Base-by-base conservation (phyloP, 2,329 filamentous ascomycete genomes). In the Cladosporium halotolerans region DNA sequence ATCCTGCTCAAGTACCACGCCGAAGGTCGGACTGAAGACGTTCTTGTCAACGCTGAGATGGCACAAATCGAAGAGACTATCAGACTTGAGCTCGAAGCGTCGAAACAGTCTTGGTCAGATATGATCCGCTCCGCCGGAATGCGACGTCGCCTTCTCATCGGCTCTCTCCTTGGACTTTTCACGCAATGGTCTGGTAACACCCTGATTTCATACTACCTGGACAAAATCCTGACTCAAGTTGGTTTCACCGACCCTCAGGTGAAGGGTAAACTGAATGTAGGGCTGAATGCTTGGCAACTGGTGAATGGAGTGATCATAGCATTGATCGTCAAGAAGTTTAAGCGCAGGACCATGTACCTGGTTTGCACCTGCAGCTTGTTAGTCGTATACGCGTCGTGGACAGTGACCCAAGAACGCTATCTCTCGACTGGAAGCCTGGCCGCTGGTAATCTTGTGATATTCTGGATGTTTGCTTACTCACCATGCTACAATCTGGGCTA, bases 401-500 rank as follows among this genome's bases (percentile, higher is more conserved):
- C 80, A 0, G 72, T 82, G 36, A 73, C 72, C 9, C 70, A 75
- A 64, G 66, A 76, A 45, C 62, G 66, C 19, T 62, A 64, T 16
- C 63, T 74, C 55, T 69, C 69, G 11, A 66, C 66, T 4, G 52
- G 64, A 6, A 69, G 68, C 23, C 59, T 61, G 13, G 67, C 70
- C 4, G 70, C 72, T 2, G 69, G 70, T 6, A 61, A 66, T 9
- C 60, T 70, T 6, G 66, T 73, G 36, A 60, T 83, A 32, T 77
- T 84, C 66, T 84, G 82, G 67, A 81, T 80, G 59, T 84, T 82
- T 57, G 70, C 74, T 3, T 85, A 83, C 64, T 75, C 74, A 9
- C 79, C 81, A 3, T 73, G 71, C 56, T 85, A 85, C 64, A 84
- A 84, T 60, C 74, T 85, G 46, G 82, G 81, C n/a, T 83, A 84